phyloP scores from a whole-genome alignment of 371 early-diverging fungal species.

The Rhizopus arrhizus region DNA sequence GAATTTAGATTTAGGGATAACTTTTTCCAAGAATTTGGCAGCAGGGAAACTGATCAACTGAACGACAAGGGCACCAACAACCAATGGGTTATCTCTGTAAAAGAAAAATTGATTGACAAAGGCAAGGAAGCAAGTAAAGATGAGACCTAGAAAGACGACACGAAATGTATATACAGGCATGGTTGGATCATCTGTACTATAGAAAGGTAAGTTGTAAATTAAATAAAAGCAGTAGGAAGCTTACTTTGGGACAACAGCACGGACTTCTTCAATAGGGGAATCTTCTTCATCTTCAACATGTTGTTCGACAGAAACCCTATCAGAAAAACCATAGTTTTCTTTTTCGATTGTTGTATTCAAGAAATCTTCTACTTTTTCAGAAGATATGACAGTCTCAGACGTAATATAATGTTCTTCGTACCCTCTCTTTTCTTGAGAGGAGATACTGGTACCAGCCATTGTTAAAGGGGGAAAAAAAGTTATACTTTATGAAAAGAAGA shows the following conservation, averaged over 20 bases:
- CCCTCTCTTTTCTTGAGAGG: constrained; percentile 17
- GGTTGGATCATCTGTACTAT: constrained; percentile 65
- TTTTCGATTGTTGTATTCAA: constrained; percentile 4
- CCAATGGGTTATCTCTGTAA: constrained; percentile 63
- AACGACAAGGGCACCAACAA: constrained; percentile 52
- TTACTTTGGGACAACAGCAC: constrained; percentile 54
- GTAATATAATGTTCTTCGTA: constrained; percentile 13
- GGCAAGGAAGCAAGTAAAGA: constrained; percentile 61
- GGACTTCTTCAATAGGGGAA: constrained; percentile 77
- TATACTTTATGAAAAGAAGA: background rate
- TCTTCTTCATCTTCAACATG: constrained; percentile 53
- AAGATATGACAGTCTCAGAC: constrained; percentile 14
- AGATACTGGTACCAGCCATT: constrained; percentile 22
- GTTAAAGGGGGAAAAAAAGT: background rate
- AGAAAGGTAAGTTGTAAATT: constrained; percentile 3
- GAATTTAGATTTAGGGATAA: constrained; percentile 55
- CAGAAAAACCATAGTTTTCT: constrained; percentile 12
- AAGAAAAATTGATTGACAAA: constrained; percentile 81
- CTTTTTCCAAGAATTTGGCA: constrained; percentile 64
- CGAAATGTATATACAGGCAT: constrained; percentile 78
- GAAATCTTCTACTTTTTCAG: constrained; percentile 26
- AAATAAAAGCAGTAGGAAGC: background rate
- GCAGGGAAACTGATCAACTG: constrained; percentile 67
- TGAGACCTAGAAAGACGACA: constrained; percentile 67
- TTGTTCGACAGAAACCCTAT: constrained; percentile 1